Conservation (phyloP, 1,284 basidiomycete species). For the Amylostereum chailletii region DNA sequence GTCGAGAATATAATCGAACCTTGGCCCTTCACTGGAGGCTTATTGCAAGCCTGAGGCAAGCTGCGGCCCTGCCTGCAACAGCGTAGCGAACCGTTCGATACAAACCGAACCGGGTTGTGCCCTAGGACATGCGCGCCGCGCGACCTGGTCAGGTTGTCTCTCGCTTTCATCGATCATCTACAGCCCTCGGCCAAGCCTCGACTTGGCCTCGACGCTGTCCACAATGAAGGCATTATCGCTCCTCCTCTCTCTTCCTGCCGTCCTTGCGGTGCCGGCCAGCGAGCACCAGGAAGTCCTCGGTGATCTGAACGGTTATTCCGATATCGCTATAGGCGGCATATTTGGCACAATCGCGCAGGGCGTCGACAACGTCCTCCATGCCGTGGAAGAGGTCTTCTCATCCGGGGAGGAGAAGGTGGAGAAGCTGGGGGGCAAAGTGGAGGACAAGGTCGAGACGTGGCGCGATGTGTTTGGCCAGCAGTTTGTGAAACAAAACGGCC, state of each 20-base stretch:
- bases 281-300: slow-evolving; percentile 26
- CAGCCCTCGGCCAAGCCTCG: no score
- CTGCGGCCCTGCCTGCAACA: no score
- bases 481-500: slow-evolving; percentile 55
- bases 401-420: slow-evolving; percentile 36
- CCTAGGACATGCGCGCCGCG: no score
- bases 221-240: slow-evolving; percentile 20
- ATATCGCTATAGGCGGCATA: slow-evolving; percentile 6
- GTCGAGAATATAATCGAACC: no score
- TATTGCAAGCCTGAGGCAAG: no score
- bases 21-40: no score
- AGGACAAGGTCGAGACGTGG: background rate
- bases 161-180: no score
- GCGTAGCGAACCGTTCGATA: no score
- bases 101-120: no score
- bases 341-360: slow-evolving; percentile 24
- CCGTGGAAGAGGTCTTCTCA: slow-evolving; percentile 16
- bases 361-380: slow-evolving; percentile 31
- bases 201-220: background rate
- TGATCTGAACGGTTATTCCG: slow-evolving; percentile 15
- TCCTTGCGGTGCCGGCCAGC: slow-evolving; percentile 17
- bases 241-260: slow-evolving; percentile 14
- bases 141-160: no score
- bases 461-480: slow-evolving; percentile 34
- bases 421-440: slow-evolving; percentile 38